Conservation (phyloP, 768 basidiomycete species). For the Gautieria morchelliformis region DNA sequence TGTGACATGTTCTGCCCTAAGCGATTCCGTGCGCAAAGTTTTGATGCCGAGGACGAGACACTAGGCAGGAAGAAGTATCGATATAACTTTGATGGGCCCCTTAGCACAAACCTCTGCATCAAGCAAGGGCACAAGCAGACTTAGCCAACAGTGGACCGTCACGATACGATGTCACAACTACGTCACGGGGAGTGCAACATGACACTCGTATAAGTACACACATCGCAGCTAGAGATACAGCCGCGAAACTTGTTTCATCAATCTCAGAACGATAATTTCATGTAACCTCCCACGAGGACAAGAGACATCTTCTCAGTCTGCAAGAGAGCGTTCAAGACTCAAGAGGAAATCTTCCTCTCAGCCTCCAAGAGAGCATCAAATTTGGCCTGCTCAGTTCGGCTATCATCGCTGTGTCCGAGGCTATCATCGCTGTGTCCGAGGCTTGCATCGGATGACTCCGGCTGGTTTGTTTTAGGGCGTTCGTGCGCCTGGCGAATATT, state of each 20-base stretch:
- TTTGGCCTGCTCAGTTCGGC: slow-evolving; percentile 2
- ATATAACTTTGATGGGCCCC: not conserved
- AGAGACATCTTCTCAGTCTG: no score
- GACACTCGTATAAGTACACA: no score
- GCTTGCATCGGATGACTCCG: not conserved
- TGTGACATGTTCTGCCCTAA: slow-evolving; percentile 13
- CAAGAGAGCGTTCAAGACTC: no score
- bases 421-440: not conserved
- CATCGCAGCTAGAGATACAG: no score
- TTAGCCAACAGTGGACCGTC: no score
- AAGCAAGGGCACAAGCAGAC: not conserved
- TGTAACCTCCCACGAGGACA: not conserved
- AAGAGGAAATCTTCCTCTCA: no score
- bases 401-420: not conserved
- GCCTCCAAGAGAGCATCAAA: slow-evolving; percentile 6
- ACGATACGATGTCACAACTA: not conserved
- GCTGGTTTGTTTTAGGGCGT: not conserved
- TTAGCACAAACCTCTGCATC: not conserved
- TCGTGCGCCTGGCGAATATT: slow-evolving; percentile 2
- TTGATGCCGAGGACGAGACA: not conserved
- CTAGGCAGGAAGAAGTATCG: not conserved
- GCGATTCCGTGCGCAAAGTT: not conserved
- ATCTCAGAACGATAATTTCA: not conserved
- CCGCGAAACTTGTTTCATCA: no score
- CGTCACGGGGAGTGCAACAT: not conserved